Evolutionary conservation across 257 asterid species (phyloP).

Genomic region (Jacaranda mimosifolia): DNA sequence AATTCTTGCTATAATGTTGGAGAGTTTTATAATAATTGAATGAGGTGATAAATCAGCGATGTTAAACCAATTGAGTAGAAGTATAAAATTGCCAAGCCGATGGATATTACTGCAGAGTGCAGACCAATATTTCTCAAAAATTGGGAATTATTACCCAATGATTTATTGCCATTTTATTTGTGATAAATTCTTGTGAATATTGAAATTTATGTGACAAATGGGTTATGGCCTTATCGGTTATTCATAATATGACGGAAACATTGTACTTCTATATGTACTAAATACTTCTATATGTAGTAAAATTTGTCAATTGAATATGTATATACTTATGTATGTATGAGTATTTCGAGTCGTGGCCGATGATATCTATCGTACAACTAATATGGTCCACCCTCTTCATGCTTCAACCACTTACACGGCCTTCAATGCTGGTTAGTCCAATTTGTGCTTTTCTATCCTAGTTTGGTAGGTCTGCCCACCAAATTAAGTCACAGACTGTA

Average conservation of each 20-base stretch:
- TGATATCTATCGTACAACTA: neutral
- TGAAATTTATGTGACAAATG: neutral
- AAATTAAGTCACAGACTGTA: slow-evolving; percentile 12
- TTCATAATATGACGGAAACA: neutral
- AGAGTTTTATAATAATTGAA: neutral
- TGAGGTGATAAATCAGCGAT: too few species aligned
- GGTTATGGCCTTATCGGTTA: neutral
- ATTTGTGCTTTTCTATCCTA: neutral
- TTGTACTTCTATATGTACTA: neutral
- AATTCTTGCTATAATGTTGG: neutral
- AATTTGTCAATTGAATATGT: too few species aligned
- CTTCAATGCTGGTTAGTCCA: slow-evolving; percentile 18
- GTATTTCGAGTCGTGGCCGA: neutral
- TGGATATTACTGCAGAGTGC: neutral
- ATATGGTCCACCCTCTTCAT: neutral
- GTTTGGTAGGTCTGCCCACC: neutral
- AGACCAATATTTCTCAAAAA: slow-evolving; percentile 1
- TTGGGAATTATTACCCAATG: neutral
- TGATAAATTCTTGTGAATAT: neutral
- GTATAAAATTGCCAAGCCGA: neutral
- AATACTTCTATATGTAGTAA: too few species aligned
- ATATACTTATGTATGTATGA: neutral
- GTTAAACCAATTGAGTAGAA: too few species aligned
- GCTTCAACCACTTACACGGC: slow-evolving; percentile 5
- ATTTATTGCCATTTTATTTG: neutral